Conservation (phyloP, 2,329 filamentous ascomycete species). For the Botrytis hyacinthi region DNA sequence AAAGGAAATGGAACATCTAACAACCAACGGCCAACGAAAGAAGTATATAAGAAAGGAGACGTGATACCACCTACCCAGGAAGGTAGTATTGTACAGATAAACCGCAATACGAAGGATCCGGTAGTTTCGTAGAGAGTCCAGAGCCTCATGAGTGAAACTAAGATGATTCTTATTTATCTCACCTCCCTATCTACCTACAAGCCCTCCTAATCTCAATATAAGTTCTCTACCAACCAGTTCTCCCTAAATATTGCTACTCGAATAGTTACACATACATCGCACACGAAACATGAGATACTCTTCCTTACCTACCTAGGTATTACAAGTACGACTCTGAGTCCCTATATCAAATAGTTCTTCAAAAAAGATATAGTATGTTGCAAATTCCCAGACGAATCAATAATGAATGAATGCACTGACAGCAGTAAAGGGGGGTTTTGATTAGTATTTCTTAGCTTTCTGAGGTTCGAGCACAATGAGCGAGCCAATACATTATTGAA, state of each 20-base stretch:
- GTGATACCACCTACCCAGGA: background rate
- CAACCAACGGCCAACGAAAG: background rate
- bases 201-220: background rate
- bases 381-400: background rate
- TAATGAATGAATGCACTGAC: background rate
- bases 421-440: background rate
- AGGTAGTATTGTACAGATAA: background rate
- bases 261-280: background rate
- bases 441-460: background rate
- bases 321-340: background rate
- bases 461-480: background rate
- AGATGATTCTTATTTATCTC: background rate
- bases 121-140: background rate
- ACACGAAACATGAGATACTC: background rate
- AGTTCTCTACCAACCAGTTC: background rate
- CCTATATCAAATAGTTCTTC: background rate
- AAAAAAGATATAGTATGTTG: background rate
- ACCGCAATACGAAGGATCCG: background rate
- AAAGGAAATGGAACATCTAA: background rate
- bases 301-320: background rate
- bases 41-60: background rate
- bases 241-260: background rate
- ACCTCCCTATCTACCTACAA: background rate
- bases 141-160: background rate
- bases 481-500: background rate